phyloP scores from a whole-genome alignment of 352 stramenopile genomes.

The Globisporangium canariense region DNA sequence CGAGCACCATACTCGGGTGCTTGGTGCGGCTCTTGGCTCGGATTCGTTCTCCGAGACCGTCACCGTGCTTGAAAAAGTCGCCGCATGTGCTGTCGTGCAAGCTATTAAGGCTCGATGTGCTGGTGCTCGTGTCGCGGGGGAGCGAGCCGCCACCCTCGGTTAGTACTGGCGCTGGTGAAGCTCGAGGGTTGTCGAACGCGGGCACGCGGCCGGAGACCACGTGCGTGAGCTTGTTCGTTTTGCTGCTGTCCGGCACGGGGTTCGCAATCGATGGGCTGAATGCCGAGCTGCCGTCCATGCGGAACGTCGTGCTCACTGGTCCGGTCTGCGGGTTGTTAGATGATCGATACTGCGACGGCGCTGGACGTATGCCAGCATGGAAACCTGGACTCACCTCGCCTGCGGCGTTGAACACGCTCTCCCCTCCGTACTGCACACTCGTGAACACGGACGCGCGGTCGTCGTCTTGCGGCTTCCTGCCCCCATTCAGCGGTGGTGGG shows the following conservation, averaged over 20 bases:
- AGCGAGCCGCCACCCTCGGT: constrained; percentile 9
- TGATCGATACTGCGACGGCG: constrained; percentile 11
- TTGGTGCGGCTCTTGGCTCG: constrained; percentile 8
- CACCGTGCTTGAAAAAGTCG: constrained; percentile 18
- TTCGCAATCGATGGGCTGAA: constrained; percentile 1
- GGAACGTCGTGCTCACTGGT: constrained; percentile 14
- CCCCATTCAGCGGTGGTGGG: constrained; percentile 1
- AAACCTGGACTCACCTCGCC: constrained; percentile 10
- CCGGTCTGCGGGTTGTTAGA: constrained; percentile 14
- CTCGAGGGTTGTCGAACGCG: neutral
- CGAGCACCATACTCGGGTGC: constrained; percentile 14
- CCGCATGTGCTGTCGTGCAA: constrained; percentile 22
- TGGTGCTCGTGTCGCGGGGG: constrained; percentile 17
- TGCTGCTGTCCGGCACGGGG: constrained; percentile 10
- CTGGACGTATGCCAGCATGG: neutral
- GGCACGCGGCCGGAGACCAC: constrained; percentile 2
- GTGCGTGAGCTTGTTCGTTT: constrained; percentile 8
- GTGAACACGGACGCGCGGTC: constrained; percentile 16
- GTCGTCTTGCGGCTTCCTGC: constrained; percentile 1
- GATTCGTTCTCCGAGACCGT: constrained; percentile 16
- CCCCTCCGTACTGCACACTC: constrained; percentile 16
- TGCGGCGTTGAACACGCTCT: constrained; percentile 10
- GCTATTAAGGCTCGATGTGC: constrained; percentile 19
- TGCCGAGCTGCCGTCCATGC: constrained; percentile 6
- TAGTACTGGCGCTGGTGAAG: neutral